Conservation (phyloP, 768 basidiomycete genomes). For the Amanita pseudoporphyria region DNA sequence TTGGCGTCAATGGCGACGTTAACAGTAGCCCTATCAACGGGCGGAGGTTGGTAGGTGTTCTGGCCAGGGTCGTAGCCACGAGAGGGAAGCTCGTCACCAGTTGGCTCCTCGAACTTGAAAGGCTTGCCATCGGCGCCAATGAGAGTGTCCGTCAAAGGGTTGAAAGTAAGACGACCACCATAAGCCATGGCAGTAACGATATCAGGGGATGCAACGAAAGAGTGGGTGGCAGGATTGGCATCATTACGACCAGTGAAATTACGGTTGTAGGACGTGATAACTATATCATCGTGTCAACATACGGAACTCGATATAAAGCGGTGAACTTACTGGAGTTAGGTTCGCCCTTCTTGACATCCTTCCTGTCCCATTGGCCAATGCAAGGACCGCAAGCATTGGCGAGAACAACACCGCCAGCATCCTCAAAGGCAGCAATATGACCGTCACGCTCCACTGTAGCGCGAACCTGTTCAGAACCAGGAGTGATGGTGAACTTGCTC, state of each 20-base stretch:
- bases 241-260: slow-evolving; percentile 99
- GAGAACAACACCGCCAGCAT: slow-evolving; percentile 84
- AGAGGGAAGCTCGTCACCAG: slow-evolving; percentile 89
- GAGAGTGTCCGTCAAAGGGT: slow-evolving; percentile 89
- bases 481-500: slow-evolving; percentile 97
- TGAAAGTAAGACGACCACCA: slow-evolving; percentile 91
- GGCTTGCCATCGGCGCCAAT: slow-evolving; percentile 86
- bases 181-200: slow-evolving; percentile 96
- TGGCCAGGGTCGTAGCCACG: slow-evolving; percentile 94
- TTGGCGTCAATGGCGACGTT: slow-evolving; percentile 77
- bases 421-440: slow-evolving; percentile 80
- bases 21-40: slow-evolving; percentile 73
- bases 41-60: slow-evolving; percentile 95
- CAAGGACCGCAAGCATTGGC: slow-evolving; percentile 99
- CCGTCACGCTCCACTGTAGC: slow-evolving; percentile 98
- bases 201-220: slow-evolving; percentile 90
- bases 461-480: slow-evolving; percentile 96
- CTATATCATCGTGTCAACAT: slow-evolving; percentile 27
- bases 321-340: slow-evolving; percentile 78
- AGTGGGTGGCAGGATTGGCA: slow-evolving; percentile 98
- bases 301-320: not conserved
- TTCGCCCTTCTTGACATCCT: slow-evolving; percentile 95
- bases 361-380: slow-evolving; percentile 98
- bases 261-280: slow-evolving; percentile 99
- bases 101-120: slow-evolving; percentile 94